Percentiles rank a stretch among this genome's conserved stretches.
Evolutionary conservation across 495 filamentous ascomycete species (phyloP).

Genomic region (Hyaloscypha variabilis): DNA sequence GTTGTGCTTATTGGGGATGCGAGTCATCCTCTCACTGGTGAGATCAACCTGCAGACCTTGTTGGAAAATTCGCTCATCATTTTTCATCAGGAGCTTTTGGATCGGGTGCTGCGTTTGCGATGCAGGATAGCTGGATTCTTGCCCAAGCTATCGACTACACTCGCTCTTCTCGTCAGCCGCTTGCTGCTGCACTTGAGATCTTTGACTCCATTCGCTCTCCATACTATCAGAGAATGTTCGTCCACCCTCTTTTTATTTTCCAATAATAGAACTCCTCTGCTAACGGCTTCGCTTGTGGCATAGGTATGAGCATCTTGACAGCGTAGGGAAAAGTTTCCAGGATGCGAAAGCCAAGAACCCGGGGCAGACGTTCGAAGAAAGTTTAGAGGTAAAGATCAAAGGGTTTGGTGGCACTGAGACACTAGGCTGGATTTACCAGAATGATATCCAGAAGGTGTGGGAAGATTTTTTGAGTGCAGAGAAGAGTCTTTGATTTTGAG

Average conservation of each 20-base stretch:
- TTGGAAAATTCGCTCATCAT: not conserved
- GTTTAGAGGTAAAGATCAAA: constrained; percentile 26
- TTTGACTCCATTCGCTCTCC: constrained; percentile 47
- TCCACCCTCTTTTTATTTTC: not conserved
- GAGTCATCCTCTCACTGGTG: constrained; percentile 50
- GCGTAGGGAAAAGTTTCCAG: constrained; percentile 30
- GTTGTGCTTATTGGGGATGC: constrained; percentile 52
- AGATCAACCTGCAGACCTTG: constrained; percentile 39
- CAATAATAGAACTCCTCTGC: not conserved
- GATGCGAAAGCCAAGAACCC: constrained; percentile 29
- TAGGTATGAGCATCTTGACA: constrained; percentile 43
- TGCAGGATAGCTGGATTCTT: constrained; percentile 53
- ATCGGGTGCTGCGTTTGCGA: constrained; percentile 52
- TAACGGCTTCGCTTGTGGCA: not conserved
- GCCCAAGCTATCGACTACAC: constrained; percentile 42
- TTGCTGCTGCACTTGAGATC: constrained; percentile 39
- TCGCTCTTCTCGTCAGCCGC: constrained; percentile 17
- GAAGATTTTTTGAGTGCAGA: constrained; percentile 29
- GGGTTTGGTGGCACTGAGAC: constrained; percentile 35
- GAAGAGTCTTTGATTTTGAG: not conserved
- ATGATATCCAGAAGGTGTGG: constrained; percentile 47
- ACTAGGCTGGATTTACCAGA: constrained; percentile 48
- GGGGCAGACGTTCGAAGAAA: constrained; percentile 36
- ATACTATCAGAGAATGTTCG: constrained; percentile 40
- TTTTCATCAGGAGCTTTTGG: constrained; percentile 32